These are phyloP conservation scores for Lactifluus subvellereus DNA, from an alignment of 768 basidiomycete species.

Conservation along the genomic window DNA sequence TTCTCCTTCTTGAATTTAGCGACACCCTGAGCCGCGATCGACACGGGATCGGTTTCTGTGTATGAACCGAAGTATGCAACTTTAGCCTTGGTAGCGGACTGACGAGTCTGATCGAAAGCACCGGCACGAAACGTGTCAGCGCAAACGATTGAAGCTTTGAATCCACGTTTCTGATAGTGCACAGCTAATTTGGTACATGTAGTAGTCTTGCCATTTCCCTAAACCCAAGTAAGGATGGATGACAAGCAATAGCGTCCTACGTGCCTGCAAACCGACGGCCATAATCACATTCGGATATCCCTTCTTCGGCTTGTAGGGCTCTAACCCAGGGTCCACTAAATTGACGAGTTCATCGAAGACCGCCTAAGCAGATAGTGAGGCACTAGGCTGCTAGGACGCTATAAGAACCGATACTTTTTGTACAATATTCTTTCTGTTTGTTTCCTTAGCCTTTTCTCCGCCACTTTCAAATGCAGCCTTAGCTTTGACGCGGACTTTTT, in stretches of 20 bases:
- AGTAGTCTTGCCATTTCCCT: conserved; percentile 99
- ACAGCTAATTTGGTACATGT: conserved; percentile 99
- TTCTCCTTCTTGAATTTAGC: conserved; percentile 97
- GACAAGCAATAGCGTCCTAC: conserved; percentile 23
- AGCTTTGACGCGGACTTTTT: conserved; percentile 87
- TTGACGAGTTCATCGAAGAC: conserved; percentile 96
- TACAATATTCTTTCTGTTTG: conserved; percentile 78
- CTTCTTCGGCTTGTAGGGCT: conserved; percentile 95
- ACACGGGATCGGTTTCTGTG: conserved; percentile 96
- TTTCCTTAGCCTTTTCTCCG: conserved; percentile 70
- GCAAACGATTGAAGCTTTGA: conserved; percentile 96
- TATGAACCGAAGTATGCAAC: conserved; percentile 99
- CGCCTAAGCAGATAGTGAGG: conserved; percentile 45
- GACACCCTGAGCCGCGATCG: conserved; percentile 91
- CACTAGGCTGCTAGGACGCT: not conserved
- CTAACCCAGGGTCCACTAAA: conserved; percentile 91
- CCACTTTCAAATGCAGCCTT: conserved; percentile 68
- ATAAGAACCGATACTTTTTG: conserved; percentile 62
- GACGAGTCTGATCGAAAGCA: conserved; percentile 97
- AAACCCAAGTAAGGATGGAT: conserved; percentile 12
- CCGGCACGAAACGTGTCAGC: conserved; percentile 99
- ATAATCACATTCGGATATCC: conserved; percentile 92
- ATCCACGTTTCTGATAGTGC: conserved; percentile 93
- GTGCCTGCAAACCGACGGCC: conserved; percentile 92
- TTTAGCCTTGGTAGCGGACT: conserved; percentile 98